phyloP scores from a whole-genome alignment of 1,284 basidiomycete genomes.

The Takashimella tepidaria region DNA sequence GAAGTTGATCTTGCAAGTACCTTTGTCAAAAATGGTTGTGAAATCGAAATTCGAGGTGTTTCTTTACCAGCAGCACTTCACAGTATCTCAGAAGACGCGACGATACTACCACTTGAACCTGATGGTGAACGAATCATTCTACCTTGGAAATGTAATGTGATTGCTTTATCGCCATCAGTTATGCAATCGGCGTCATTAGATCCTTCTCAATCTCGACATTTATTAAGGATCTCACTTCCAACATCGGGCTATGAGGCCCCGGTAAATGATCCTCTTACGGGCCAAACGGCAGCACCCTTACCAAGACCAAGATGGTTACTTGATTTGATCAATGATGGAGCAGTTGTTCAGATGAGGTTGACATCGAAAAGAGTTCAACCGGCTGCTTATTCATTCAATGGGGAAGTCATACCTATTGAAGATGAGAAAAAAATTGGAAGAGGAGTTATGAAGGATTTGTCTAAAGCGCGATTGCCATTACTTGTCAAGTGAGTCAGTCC shows the following conservation, averaged over 20 bases:
- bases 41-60: conserved; percentile 32
- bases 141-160: conserved; percentile 42
- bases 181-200: conserved; percentile 60
- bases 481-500: conserved; percentile 20
- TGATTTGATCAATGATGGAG: conserved; percentile 63
- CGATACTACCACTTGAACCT: conserved; percentile 25
- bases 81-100: conserved; percentile 1
- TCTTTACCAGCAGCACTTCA: conserved; percentile 34
- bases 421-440: conserved; percentile 68
- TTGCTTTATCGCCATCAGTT: conserved; percentile 69
- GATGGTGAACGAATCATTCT: conserved; percentile 26
- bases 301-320: conserved; percentile 69
- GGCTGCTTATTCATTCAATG: conserved; percentile 54
- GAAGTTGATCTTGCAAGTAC: conserved; percentile 34
- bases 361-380: conserved; percentile 42
- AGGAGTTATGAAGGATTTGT: conserved; percentile 8
- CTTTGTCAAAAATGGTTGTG: conserved; percentile 34
- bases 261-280: conserved; percentile 73
- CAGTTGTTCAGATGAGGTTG: conserved; percentile 59
- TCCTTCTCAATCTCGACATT: conserved; percentile 56
- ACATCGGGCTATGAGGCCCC: conserved; percentile 71
- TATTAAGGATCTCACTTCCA: conserved; percentile 70
- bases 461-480: conserved; percentile 25
- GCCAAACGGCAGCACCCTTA: conserved; percentile 58
- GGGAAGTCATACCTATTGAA: conserved; percentile 55